Conservation (phyloP, 345 rosid species). For the Leavenworthia alabamica region DNA sequence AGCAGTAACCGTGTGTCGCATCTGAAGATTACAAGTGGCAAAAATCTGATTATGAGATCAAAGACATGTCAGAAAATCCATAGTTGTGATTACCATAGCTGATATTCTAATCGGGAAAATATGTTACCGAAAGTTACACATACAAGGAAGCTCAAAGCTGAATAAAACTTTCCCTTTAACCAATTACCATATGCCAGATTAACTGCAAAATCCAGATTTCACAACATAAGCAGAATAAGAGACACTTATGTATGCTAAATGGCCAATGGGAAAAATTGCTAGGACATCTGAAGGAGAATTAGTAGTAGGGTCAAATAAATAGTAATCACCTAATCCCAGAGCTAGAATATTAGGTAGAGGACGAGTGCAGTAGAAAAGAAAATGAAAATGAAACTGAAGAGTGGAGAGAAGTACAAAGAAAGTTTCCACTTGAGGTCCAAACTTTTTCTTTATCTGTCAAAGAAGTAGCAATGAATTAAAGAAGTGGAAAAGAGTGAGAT, state of each 20-base stretch:
- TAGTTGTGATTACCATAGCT: conserved; percentile 1
- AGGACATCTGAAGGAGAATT: not conserved
- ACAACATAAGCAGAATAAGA: conserved; percentile 18
- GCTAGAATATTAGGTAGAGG: conserved; percentile 88
- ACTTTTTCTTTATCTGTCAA: conserved; percentile 61
- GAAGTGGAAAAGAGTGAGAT: conserved; percentile 14
- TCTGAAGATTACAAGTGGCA: conserved; percentile 65
- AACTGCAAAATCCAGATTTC: conserved; percentile 43
- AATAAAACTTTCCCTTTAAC: conserved; percentile 58
- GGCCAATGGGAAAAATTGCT: not conserved
- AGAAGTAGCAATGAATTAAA: conserved; percentile 2
- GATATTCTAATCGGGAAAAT: not conserved
- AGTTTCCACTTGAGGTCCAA: conserved; percentile 89
- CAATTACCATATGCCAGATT: conserved; percentile 78
- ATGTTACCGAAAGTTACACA: conserved; percentile 5
- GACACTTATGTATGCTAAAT: not conserved
- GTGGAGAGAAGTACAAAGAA: conserved; percentile 78
- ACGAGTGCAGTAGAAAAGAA: conserved; percentile 90
- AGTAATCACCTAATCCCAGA: conserved; percentile 66
- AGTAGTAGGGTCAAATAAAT: conserved; percentile 3
- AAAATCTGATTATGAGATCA: conserved; percentile 50
- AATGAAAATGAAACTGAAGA: conserved; percentile 86
- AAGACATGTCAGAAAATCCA: conserved; percentile 14
- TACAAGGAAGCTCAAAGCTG: conserved; percentile 80
- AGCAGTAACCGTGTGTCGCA: conserved; percentile 79